phyloP scores from a whole-genome alignment of 306 rosid genomes.

The Gleditsia sinensis region DNA sequence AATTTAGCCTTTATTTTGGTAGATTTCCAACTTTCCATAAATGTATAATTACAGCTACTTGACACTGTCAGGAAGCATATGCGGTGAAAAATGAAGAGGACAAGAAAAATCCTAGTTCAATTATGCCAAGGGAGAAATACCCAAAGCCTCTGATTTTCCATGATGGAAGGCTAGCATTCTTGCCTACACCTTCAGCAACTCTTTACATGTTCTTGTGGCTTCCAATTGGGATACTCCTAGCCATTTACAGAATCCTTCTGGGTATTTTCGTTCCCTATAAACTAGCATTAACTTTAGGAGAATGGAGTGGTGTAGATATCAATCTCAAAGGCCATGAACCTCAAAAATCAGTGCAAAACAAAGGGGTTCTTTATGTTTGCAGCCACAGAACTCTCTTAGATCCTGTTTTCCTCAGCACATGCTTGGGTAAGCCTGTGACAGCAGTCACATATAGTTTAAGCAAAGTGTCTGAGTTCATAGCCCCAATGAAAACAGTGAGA shows the following conservation, averaged over 20 bases:
- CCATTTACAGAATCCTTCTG: constrained; percentile 65
- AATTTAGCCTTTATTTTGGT: not conserved
- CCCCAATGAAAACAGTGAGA: constrained; percentile 67
- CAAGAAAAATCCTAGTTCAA: constrained; percentile 10
- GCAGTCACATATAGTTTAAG: constrained; percentile 83
- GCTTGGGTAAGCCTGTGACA: constrained; percentile 56
- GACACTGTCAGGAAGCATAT: constrained; percentile 55
- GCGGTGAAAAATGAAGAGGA: constrained; percentile 48
- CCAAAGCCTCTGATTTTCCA: constrained; percentile 73
- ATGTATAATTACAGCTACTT: not conserved
- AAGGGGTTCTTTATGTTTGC: constrained; percentile 75
- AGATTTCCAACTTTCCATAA: too few relatives aligned
- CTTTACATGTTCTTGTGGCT: constrained; percentile 78
- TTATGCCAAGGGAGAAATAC: constrained; percentile 47
- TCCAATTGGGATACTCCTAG: constrained; percentile 63
- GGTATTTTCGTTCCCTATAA: constrained; percentile 69
- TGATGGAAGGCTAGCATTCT: constrained; percentile 70
- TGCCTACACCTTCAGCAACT: constrained; percentile 79
- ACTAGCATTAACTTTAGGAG: constrained; percentile 40
- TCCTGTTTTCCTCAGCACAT: constrained; percentile 67
- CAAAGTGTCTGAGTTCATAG: constrained; percentile 61
- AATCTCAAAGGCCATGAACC: constrained; percentile 34
- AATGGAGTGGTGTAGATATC: constrained; percentile 52
- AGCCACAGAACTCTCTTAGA: constrained; percentile 76
- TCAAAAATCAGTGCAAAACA: constrained; percentile 31